Percentiles rank a stretch among this genome's conserved stretches.
Conservation (phyloP, 23 red algal genomes). For the Agarophyton chilense region DNA sequence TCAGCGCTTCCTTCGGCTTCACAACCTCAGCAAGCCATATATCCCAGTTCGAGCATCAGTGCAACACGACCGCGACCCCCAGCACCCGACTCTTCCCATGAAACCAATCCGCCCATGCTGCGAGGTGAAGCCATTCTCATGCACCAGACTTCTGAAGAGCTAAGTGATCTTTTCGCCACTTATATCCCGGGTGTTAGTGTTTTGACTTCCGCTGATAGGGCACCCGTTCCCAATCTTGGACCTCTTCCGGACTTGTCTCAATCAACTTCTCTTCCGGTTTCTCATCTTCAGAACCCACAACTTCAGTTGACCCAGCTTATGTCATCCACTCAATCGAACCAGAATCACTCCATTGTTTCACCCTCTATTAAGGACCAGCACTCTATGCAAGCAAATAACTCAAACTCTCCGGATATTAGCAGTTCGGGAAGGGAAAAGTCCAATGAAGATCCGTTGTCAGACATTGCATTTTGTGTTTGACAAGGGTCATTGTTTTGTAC, state of each 20-base stretch:
- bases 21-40: not conserved
- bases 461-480: conserved; percentile 61
- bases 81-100: not conserved
- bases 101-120: not conserved
- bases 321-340: not conserved
- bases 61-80: not conserved
- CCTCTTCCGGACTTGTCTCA: not conserved
- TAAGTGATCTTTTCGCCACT: conserved; percentile 55
- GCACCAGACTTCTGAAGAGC: conserved; percentile 40
- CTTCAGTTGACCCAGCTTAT: conserved; percentile 39
- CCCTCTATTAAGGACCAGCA: not conserved
- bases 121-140: conserved; percentile 36
- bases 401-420: not conserved
- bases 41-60: conserved; percentile 2
- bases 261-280: not conserved
- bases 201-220: not conserved
- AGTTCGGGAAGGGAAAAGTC: conserved; percentile 12
- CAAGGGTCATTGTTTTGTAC: not conserved
- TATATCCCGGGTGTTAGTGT: conserved; percentile 44
- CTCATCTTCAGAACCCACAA: not conserved
- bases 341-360: not conserved
- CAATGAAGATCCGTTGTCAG: conserved; percentile 41
- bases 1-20: not conserved
- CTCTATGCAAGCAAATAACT: not conserved
- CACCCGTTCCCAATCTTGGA: not conserved